phyloP scores from a whole-genome alignment of 2,329 filamentous ascomycete genomes.

The Scytalidium sp. region DNA sequence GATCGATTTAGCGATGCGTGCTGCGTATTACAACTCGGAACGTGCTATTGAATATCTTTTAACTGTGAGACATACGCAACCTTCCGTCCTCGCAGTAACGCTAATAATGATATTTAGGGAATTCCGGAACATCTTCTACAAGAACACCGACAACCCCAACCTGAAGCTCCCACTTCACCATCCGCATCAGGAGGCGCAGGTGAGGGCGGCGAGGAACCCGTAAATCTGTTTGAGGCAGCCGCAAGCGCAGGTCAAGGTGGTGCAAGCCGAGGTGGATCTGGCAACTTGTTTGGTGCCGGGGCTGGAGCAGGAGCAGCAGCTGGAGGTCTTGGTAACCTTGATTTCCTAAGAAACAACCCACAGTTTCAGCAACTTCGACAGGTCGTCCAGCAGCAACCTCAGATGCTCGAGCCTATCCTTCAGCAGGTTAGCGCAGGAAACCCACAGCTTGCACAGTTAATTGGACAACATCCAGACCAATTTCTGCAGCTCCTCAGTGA shows the following conservation, averaged over 20 bases:
- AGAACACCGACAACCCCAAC: constrained; percentile 55
- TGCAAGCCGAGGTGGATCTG: constrained; percentile 38
- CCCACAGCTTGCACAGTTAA: constrained; percentile 88
- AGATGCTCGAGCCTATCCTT: constrained; percentile 97
- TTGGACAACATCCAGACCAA: constrained; percentile 87
- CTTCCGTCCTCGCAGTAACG: background rate
- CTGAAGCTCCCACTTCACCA: constrained; percentile 38
- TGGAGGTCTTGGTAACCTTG: constrained; percentile 71
- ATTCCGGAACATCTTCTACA: constrained; percentile 83
- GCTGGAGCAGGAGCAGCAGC: constrained; percentile 39
- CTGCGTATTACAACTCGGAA: constrained; percentile 95
- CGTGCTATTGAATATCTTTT: constrained; percentile 95
- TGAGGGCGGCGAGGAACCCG: constrained; percentile 60
- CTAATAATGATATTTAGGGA: constrained; percentile 52
- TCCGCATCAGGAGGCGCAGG: constrained; percentile 38
- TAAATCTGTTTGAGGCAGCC: constrained; percentile 92
- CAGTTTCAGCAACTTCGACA: constrained; percentile 98
- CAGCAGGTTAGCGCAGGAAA: constrained; percentile 95
- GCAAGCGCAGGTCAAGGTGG: constrained; percentile 61
- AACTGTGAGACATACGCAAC: constrained; percentile 56
- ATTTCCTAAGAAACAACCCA: constrained; percentile 91
- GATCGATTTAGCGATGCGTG: constrained; percentile 92
- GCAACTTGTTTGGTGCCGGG: constrained; percentile 45
- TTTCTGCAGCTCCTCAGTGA: constrained; percentile 90
- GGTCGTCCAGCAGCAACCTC: constrained; percentile 94